phyloP scores from a whole-genome alignment of 768 basidiomycete genomes.

The Cantharellus anzutake region DNA sequence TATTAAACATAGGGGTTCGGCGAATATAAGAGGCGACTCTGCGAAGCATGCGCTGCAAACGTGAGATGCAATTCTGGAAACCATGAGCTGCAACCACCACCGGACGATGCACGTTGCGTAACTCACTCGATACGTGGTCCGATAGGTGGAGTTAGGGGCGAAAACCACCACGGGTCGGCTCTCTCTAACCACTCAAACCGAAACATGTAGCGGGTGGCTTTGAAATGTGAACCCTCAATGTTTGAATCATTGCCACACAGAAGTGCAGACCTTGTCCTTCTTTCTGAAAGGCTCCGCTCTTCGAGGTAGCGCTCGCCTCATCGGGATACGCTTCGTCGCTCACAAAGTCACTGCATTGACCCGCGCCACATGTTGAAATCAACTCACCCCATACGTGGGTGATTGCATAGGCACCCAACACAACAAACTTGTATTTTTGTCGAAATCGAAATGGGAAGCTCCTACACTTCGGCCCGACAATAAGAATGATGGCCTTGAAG shows the following conservation, averaged over 20 bases:
- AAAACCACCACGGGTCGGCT: background rate
- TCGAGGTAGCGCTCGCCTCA: background rate
- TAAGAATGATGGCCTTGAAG: constrained; percentile 42
- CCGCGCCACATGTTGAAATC: background rate
- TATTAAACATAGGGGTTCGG: background rate
- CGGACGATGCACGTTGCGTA: too few species aligned
- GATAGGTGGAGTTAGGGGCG: background rate
- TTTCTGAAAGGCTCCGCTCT: background rate
- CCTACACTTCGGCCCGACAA: constrained; percentile 57
- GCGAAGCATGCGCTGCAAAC: too few species aligned
- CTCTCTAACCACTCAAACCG: background rate
- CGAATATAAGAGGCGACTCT: background rate
- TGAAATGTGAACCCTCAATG: background rate
- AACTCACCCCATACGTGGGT: constrained; percentile 47
- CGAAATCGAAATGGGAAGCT: constrained; percentile 32
- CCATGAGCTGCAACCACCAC: too few species aligned
- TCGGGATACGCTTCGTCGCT: too few species aligned
- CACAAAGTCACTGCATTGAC: too few species aligned
- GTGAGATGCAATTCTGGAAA: too few species aligned
- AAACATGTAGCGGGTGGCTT: background rate
- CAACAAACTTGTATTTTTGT: constrained; percentile 20
- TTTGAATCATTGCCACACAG: background rate
- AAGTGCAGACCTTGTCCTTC: background rate
- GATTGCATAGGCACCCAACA: constrained; percentile 57
- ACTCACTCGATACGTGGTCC: too few species aligned